Evolutionary conservation across 345 rosid species (phyloP).

Genomic region (Psidium friedrichsthalianum): DNA sequence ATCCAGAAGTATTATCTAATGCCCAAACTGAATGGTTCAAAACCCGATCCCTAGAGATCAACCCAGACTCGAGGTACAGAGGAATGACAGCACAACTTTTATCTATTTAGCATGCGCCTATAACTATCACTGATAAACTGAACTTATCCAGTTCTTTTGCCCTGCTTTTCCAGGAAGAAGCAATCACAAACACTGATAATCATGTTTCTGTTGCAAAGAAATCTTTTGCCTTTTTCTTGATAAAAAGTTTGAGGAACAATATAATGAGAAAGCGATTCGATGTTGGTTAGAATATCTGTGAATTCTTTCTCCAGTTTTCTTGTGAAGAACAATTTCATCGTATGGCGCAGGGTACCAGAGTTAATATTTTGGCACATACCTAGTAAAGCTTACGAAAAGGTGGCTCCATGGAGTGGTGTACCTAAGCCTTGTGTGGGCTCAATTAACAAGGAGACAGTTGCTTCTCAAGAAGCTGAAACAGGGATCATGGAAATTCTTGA

Average conservation of each 20-base stretch:
- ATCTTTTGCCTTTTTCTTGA: neutral
- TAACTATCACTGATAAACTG: neutral
- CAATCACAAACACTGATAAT: neutral
- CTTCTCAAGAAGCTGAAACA: slow-evolving; percentile 67
- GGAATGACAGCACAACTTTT: neutral
- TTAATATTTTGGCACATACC: slow-evolving; percentile 93
- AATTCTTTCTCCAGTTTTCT: neutral
- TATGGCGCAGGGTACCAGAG: slow-evolving; percentile 54
- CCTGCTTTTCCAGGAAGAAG: neutral
- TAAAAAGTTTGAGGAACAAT: neutral
- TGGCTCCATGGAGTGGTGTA: slow-evolving; percentile 53
- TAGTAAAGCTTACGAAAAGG: slow-evolving; percentile 57
- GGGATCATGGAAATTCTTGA: slow-evolving; percentile 58
- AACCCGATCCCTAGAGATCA: slow-evolving; percentile 33
- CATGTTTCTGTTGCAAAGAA: neutral
- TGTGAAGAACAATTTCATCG: neutral
- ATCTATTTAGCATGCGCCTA: neutral
- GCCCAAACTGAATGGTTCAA: slow-evolving; percentile 78
- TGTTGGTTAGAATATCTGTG: neutral
- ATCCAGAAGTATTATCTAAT: slow-evolving; percentile 64
- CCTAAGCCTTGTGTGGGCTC: slow-evolving; percentile 74
- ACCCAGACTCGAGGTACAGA: slow-evolving; percentile 57
- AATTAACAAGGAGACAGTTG: slow-evolving; percentile 65
- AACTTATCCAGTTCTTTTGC: neutral
- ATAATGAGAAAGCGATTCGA: neutral